These are phyloP conservation scores for Pichia pseudocactophila DNA, from an alignment of 805 yeast genomes.

Conservation along the genomic window DNA sequence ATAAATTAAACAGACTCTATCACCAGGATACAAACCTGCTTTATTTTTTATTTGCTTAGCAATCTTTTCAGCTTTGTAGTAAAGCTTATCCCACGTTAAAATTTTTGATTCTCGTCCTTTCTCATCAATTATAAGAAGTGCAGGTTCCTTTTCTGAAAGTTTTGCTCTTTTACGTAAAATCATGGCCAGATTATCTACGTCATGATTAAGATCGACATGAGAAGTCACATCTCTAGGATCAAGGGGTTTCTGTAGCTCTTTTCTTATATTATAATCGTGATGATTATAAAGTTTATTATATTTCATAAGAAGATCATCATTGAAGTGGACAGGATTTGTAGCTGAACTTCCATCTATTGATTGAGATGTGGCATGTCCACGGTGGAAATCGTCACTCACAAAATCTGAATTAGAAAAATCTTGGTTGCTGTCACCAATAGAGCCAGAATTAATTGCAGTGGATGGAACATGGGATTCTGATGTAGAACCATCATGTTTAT, in stretches of 20 bases:
- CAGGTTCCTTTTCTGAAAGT: constrained; percentile 55
- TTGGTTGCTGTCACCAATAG: neutral
- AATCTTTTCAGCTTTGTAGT: constrained; percentile 73
- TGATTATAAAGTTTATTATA: constrained; percentile 3
- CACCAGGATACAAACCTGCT: constrained; percentile 66
- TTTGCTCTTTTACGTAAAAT: constrained; percentile 68
- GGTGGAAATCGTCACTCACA: constrained; percentile 5
- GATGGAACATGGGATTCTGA: neutral
- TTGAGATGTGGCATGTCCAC: constrained; percentile 1
- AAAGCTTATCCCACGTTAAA: constrained; percentile 86
- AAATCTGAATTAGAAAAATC: constrained; percentile 1
- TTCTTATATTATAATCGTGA: constrained; percentile 12
- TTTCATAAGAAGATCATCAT: constrained; percentile 5
- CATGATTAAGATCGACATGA: constrained; percentile 22
- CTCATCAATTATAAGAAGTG: constrained; percentile 61
- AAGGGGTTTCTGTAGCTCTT: constrained; percentile 47
- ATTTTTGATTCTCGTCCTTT: constrained; percentile 73
- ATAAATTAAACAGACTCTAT: constrained; percentile 75
- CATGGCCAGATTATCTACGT: constrained; percentile 56
- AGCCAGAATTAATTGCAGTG: neutral
- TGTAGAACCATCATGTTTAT: neutral
- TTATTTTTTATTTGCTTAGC: constrained; percentile 76
- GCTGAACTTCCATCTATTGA: constrained; percentile 11
- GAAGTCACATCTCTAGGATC: constrained; percentile 47
- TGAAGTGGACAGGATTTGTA: constrained; percentile 7